These are phyloP conservation scores for Pythium vanterpoolii DNA, from an alignment of 352 stramenopile genomes.

Conservation along the genomic window DNA sequence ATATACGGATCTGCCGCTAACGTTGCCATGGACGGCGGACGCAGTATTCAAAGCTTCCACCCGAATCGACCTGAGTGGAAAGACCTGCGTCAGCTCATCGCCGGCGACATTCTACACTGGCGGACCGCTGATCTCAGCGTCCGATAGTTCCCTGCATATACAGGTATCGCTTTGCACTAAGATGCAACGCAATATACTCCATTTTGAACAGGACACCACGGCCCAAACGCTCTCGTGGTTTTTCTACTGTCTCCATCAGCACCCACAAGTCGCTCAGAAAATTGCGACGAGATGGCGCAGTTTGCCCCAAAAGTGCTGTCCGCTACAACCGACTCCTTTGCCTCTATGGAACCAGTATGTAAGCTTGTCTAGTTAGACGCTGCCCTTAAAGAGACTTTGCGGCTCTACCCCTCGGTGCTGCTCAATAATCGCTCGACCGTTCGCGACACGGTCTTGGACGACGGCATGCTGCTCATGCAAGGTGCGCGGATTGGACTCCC, in stretches of 20 bases:
- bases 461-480: slow-evolving; percentile 32
- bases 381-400: slow-evolving; percentile 32
- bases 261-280: slow-evolving; percentile 48
- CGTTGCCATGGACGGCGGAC: too few relatives aligned
- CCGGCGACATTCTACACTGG: too few relatives aligned
- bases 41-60: too few relatives aligned
- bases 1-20: too few relatives aligned
- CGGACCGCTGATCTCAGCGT: too few relatives aligned
- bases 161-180: too few relatives aligned
- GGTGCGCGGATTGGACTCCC: slow-evolving; percentile 25
- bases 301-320: slow-evolving; percentile 27
- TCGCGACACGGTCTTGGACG: slow-evolving; percentile 28
- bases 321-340: background rate
- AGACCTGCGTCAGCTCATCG: too few relatives aligned
- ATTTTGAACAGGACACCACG: too few relatives aligned
- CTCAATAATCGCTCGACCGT: slow-evolving; percentile 28
- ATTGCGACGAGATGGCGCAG: slow-evolving; percentile 41
- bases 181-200: too few relatives aligned
- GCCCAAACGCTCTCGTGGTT: slow-evolving; percentile 73
- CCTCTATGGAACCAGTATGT: slow-evolving; percentile 18
- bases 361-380: slow-evolving; percentile 24
- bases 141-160: too few relatives aligned
- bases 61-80: too few relatives aligned
- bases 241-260: slow-evolving; percentile 45
- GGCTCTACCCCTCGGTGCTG: slow-evolving; percentile 40